Percentiles rank a stretch among this genome's conserved stretches.
Evolutionary conservation across 2,329 filamentous ascomycete species (phyloP).

Genomic region (Didymella lethalis): DNA sequence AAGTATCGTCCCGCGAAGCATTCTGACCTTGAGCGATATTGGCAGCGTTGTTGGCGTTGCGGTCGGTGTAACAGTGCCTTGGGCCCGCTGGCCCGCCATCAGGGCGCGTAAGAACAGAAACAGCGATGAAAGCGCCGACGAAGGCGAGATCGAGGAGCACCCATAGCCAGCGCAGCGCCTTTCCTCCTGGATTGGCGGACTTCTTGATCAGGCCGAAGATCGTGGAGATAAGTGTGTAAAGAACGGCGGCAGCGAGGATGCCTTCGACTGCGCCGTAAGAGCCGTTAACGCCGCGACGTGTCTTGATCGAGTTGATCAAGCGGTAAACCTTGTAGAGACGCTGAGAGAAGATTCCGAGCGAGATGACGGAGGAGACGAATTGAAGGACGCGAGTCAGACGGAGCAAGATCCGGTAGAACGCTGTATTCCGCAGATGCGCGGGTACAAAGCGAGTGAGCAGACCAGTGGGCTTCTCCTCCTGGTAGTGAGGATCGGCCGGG

Average conservation of each 20-base stretch:
- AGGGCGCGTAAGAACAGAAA: slow-evolving; percentile 53
- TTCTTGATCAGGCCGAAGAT: slow-evolving; percentile 48
- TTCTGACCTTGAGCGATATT: slow-evolving; percentile 27
- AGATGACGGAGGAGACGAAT: slow-evolving; percentile 55
- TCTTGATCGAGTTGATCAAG: slow-evolving; percentile 46
- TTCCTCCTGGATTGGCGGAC: slow-evolving; percentile 38
- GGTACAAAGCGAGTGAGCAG: slow-evolving; percentile 45
- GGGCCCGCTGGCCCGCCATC: slow-evolving; percentile 47
- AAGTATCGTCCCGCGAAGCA: slow-evolving; percentile 37
- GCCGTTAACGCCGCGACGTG: slow-evolving; percentile 36
- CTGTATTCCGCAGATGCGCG: slow-evolving; percentile 29
- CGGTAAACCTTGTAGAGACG: slow-evolving; percentile 54
- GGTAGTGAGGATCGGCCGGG: slow-evolving; percentile 15
- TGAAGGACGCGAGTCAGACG: slow-evolving; percentile 54
- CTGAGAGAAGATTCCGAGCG: slow-evolving; percentile 55
- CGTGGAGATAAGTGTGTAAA: slow-evolving; percentile 54
- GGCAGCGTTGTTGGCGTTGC: slow-evolving; percentile 12
- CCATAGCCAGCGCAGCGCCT: slow-evolving; percentile 51
- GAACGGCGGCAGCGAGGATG: slow-evolving; percentile 55
- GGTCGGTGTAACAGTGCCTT: slow-evolving; percentile 41
- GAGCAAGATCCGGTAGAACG: slow-evolving; percentile 43
- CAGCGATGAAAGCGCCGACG: slow-evolving; percentile 56
- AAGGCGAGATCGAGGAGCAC: slow-evolving; percentile 50
- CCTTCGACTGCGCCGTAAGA: slow-evolving; percentile 55
- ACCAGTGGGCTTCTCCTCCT: slow-evolving; percentile 36